These are phyloP conservation scores for Emmonsiellopsis sp. DNA, from an alignment of 2,329 filamentous ascomycete species.

Conservation along the genomic window DNA sequence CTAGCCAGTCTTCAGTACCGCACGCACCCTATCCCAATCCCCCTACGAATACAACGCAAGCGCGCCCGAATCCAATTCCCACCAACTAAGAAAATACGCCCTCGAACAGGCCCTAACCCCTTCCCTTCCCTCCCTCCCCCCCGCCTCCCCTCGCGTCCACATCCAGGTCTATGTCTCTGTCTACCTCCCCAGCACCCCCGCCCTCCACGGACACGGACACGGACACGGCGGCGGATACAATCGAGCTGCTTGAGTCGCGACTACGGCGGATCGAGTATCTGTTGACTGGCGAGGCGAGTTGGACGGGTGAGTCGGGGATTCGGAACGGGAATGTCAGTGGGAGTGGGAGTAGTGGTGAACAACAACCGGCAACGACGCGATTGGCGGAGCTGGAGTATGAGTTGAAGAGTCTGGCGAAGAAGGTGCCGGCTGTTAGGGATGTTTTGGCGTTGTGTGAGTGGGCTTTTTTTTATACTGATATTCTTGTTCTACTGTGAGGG, in stretches of 20 bases:
- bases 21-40: not conserved
- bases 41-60: not conserved
- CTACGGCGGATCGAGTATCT: slow-evolving; percentile 36
- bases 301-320: slow-evolving; percentile 27
- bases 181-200: not conserved
- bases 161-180: not conserved
- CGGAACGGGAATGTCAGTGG: slow-evolving; percentile 4
- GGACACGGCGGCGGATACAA: slow-evolving; percentile 27
- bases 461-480: not conserved
- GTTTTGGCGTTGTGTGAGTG: slow-evolving; percentile 32
- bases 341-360: not conserved
- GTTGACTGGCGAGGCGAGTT: slow-evolving; percentile 31
- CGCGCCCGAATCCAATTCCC: not conserved
- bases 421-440: slow-evolving; percentile 31
- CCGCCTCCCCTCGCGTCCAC: not conserved
- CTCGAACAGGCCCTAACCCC: not conserved
- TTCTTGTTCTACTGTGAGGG: no score
- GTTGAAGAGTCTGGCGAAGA: slow-evolving; percentile 27
- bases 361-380: slow-evolving; percentile 22
- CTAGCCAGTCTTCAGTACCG: no score
- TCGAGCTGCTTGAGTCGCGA: slow-evolving; percentile 35
- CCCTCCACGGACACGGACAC: slow-evolving; percentile 15
- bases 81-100: not conserved
- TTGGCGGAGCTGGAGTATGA: slow-evolving; percentile 29
- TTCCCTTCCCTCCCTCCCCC: no score